phyloP scores from a whole-genome alignment of 2,329 filamentous ascomycete species.

The Fusarium bactridioides region DNA sequence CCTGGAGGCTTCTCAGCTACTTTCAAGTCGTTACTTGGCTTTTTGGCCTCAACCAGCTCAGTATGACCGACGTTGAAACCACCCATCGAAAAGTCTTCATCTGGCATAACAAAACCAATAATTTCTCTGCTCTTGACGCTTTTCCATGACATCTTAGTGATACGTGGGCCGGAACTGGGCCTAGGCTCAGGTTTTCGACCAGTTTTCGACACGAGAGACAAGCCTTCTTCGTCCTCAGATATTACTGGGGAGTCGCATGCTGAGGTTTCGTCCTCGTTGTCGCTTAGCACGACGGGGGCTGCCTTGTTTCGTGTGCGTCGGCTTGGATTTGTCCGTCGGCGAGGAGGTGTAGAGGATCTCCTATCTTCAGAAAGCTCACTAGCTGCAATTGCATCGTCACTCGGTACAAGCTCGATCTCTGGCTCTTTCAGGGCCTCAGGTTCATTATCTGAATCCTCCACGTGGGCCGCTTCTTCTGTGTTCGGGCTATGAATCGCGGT shows the following conservation, averaged over 20 bases:
- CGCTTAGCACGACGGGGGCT: slow-evolving; percentile 4
- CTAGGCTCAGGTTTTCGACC: not conserved
- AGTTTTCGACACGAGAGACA: not conserved
- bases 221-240: not conserved
- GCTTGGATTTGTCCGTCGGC: slow-evolving; percentile 16
- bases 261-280: slow-evolving; percentile 6
- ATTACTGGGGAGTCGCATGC: not conserved
- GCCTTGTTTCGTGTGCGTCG: slow-evolving; percentile 10
- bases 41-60: not conserved
- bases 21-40: not conserved
- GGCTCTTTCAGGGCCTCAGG: not conserved
- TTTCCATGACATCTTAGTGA: slow-evolving; percentile 52
- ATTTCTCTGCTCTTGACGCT: slow-evolving; percentile 57
- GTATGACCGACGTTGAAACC: slow-evolving; percentile 20
- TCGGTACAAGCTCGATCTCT: not conserved
- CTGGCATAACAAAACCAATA: slow-evolving; percentile 49
- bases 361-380: not conserved
- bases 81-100: slow-evolving; percentile 18
- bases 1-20: not conserved
- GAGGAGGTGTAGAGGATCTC: not conserved
- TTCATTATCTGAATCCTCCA: not conserved
- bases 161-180: slow-evolving; percentile 44
- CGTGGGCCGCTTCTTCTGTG: not conserved
- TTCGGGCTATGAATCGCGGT: not conserved
- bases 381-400: not conserved